Evolutionary conservation across 2,329 filamentous ascomycete genomes (phyloP).

Genomic region (Stemphylium vesicarium): DNA sequence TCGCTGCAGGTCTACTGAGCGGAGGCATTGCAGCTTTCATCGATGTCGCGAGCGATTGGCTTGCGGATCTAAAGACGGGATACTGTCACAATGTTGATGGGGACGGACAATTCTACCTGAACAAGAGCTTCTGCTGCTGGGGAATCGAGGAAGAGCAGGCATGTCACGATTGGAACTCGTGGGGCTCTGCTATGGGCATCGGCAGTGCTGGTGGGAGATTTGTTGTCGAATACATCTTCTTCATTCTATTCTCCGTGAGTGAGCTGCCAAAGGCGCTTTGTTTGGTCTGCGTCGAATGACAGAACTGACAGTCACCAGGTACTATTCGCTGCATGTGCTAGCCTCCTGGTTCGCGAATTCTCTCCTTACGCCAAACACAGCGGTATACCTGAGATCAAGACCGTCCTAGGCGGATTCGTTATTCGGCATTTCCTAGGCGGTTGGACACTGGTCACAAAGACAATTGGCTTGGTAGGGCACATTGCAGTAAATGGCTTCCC

Average conservation of each 20-base stretch:
- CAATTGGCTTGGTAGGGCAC: constrained; percentile 73
- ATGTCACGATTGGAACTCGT: constrained; percentile 86
- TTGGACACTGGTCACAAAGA: constrained; percentile 91
- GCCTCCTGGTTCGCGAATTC: constrained; percentile 80
- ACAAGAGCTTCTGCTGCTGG: constrained; percentile 90
- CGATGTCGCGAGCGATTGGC: constrained; percentile 89
- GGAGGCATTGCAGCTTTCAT: constrained; percentile 87
- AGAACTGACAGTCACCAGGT: constrained; percentile 58
- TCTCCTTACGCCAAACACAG: constrained; percentile 90
- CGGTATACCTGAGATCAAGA: constrained; percentile 98
- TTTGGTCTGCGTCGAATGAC: background rate
- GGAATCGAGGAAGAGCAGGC: constrained; percentile 78
- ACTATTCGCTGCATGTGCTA: constrained; percentile 77
- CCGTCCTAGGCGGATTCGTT: constrained; percentile 89
- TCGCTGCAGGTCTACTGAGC: constrained; percentile 82
- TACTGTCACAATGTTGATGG: constrained; percentile 79
- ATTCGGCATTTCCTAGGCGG: constrained; percentile 84
- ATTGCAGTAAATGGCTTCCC: constrained; percentile 19
- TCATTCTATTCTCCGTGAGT: constrained; percentile 79
- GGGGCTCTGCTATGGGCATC: constrained; percentile 77
- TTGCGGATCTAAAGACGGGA: constrained; percentile 89
- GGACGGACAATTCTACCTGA: constrained; percentile 88
- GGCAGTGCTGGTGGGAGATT: constrained; percentile 72
- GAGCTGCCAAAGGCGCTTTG: background rate
- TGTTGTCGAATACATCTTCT: constrained; percentile 87